Evolutionary conservation across 768 basidiomycete species (phyloP).

Genomic region (Leccinellum luteum): DNA sequence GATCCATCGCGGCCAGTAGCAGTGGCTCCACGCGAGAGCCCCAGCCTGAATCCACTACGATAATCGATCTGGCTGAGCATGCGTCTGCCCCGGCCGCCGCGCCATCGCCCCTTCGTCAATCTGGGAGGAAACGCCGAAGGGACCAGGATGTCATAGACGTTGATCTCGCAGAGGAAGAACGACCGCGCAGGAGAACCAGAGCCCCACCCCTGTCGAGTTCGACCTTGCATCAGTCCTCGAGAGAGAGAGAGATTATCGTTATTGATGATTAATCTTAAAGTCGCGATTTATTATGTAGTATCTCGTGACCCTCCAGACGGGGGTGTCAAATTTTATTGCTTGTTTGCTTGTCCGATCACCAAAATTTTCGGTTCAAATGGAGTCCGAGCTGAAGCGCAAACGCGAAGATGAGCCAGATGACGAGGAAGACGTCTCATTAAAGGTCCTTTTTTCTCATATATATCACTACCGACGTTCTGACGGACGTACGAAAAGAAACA

Average conservation of each 20-base stretch:
- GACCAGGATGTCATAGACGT: constrained; percentile 28
- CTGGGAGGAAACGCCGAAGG: constrained; percentile 38
- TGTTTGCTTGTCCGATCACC: background rate
- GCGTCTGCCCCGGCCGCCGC: constrained; percentile 1
- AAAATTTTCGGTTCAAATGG: constrained; percentile 11
- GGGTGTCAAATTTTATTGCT: constrained; percentile 10
- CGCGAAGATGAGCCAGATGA: constrained; percentile 12
- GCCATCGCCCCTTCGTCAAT: background rate
- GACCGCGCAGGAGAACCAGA: constrained; percentile 20
- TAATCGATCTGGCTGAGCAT: constrained; percentile 34
- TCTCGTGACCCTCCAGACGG: constrained; percentile 1
- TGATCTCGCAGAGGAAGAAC: constrained; percentile 30
- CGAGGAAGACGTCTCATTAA: constrained; percentile 1
- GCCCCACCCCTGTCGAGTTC: background rate
- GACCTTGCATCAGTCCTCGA: constrained; percentile 8
- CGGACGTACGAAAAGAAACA: constrained; percentile 19
- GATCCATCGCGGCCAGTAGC: background rate
- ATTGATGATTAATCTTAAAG: constrained; percentile 27
- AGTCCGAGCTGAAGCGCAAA: constrained; percentile 29
- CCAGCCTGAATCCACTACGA: constrained; percentile 23
- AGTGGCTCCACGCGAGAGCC: constrained; percentile 17
- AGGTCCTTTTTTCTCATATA: constrained; percentile 13
- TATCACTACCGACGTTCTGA: background rate
- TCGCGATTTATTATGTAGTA: background rate
- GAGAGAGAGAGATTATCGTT: constrained; percentile 47